These are phyloP conservation scores for Chenopodium quinoa DNA, from an alignment of 148 eudicot genomes.

Conservation along the genomic window DNA sequence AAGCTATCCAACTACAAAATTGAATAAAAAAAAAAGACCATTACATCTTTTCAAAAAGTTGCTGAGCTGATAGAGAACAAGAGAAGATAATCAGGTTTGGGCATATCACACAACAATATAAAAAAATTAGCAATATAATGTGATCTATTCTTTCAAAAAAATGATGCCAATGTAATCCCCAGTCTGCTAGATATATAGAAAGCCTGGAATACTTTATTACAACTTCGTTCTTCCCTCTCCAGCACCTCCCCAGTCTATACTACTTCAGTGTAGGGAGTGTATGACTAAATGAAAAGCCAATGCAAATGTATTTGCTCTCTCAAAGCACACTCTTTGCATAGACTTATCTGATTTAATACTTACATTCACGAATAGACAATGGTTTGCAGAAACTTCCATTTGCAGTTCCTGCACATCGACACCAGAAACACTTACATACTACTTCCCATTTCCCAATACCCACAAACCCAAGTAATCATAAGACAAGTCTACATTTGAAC, in stretches of 20 bases:
- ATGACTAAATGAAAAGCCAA: neutral
- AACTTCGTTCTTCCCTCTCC: too few relatives aligned
- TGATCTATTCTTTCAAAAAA: neutral
- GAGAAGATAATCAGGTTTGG: neutral
- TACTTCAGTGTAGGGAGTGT: too few relatives aligned
- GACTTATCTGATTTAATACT: conserved; percentile 2
- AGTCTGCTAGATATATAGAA: neutral
- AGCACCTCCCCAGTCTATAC: too few relatives aligned
- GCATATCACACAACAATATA: neutral
- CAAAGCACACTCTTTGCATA: neutral
- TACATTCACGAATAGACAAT: conserved; percentile 20
- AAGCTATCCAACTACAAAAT: neutral
- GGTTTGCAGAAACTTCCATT: conserved; percentile 20
- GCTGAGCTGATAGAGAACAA: neutral
- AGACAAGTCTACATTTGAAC: neutral
- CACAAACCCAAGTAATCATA: neutral
- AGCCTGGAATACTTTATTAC: too few relatives aligned
- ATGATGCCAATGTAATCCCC: neutral
- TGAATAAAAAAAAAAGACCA: too few relatives aligned
- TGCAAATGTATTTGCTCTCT: neutral
- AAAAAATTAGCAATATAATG: neutral
- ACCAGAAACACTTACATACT: conserved; percentile 18
- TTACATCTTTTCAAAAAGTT: neutral
- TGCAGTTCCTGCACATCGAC: conserved; percentile 15
- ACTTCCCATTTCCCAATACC: neutral